A percentile compares a stretch with the other conserved stretches of the same genome.
phyloP scores from a whole-genome alignment of 1,139 yeast genomes.

The Debaryomyces fabryi region DNA sequence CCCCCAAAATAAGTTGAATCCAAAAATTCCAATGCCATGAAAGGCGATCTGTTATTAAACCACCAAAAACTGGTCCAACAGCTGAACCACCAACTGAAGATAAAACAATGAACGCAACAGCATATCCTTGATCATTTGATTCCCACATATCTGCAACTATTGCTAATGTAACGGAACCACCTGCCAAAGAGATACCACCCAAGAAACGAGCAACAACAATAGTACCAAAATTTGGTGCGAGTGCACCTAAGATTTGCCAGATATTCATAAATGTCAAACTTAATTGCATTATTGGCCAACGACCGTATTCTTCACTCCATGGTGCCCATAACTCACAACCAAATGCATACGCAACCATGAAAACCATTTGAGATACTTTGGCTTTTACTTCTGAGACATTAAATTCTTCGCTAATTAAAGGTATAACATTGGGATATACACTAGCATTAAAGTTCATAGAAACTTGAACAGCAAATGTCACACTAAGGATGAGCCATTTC shows the following conservation, averaged over 20 bases:
- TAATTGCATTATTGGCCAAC: too few species aligned
- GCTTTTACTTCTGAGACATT: constrained; percentile 30
- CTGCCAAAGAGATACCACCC: constrained; percentile 34
- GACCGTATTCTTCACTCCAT: constrained; percentile 33
- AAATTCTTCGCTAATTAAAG: constrained; percentile 28
- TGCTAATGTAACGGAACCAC: constrained; percentile 43
- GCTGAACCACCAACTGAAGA: constrained; percentile 38
- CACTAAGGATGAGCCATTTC: constrained; percentile 35
- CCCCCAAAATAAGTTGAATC: constrained; percentile 41
- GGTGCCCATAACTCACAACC: constrained; percentile 46
- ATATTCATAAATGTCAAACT: too few species aligned
- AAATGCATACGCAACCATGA: constrained; percentile 36
- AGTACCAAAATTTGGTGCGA: constrained; percentile 35
- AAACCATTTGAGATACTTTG: constrained; percentile 34
- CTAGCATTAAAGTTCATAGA: constrained; percentile 41
- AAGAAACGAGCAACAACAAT: constrained; percentile 30
- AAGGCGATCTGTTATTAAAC: constrained; percentile 28
- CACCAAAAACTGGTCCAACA: constrained; percentile 42
- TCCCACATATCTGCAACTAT: constrained; percentile 44
- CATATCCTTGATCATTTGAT: constrained; percentile 35
- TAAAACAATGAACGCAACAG: constrained; percentile 38
- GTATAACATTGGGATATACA: constrained; percentile 32
- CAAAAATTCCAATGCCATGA: constrained; percentile 39
- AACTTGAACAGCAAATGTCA: constrained; percentile 35
- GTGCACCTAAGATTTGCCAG: constrained; percentile 23